Percentiles rank a stretch among this genome's conserved stretches.
phyloP scores from a whole-genome alignment of 2,329 filamentous ascomycete genomes.

The Mycogone perniciosa region DNA sequence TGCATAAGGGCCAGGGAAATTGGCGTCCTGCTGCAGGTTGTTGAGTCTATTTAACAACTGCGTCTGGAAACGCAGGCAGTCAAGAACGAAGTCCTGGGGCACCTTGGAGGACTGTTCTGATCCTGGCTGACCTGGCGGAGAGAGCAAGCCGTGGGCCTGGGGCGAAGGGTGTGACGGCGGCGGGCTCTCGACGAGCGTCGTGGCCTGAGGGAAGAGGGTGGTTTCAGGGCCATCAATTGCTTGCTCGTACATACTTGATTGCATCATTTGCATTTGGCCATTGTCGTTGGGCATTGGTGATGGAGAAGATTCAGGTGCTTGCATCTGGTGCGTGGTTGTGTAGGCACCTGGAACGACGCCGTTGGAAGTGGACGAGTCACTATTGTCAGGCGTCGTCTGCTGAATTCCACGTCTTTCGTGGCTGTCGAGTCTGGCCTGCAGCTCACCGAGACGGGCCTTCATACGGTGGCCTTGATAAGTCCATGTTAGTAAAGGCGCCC shows the following conservation, averaged over 20 bases:
- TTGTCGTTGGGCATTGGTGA: constrained; percentile 13
- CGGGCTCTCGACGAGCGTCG: constrained; percentile 17
- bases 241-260: constrained; percentile 14
- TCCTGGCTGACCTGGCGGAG: constrained; percentile 13
- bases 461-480: constrained; percentile 23
- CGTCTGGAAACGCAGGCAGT: constrained; percentile 22
- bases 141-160: constrained; percentile 14
- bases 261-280: constrained; percentile 9
- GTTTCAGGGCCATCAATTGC: constrained; percentile 10
- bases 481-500: neutral
- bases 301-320: constrained; percentile 4
- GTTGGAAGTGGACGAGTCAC: neutral
- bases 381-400: constrained; percentile 1
- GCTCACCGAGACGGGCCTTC: constrained; percentile 25
- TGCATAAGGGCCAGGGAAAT: constrained; percentile 2
- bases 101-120: constrained; percentile 11
- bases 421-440: constrained; percentile 24
- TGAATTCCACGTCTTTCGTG: constrained; percentile 19
- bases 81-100: constrained; percentile 19
- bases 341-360: neutral
- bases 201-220: constrained; percentile 11
- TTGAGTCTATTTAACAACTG: constrained; percentile 20
- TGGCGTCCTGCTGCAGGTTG: constrained; percentile 15
- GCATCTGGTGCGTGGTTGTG: constrained; percentile 1
- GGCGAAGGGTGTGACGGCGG: constrained; percentile 15